Conservation (phyloP, 768 basidiomycete species). For the Piloderma croceum region DNA sequence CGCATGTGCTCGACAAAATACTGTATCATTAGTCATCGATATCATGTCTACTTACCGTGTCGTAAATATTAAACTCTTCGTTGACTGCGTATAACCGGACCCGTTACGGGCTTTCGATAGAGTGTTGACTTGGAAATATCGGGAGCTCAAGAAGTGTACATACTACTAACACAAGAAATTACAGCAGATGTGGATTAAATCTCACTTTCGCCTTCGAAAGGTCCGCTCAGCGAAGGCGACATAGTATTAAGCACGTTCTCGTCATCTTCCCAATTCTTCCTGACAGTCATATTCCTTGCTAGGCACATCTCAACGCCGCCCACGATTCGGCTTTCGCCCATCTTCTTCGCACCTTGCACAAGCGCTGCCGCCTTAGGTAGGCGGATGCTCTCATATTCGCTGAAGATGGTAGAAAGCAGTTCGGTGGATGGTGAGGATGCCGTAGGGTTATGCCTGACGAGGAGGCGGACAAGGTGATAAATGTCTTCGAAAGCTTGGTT, state of each 20-base stretch:
- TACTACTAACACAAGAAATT: too few relatives aligned
- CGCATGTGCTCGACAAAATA: constrained; percentile 1
- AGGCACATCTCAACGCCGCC: constrained; percentile 19
- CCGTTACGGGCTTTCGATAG: too few relatives aligned
- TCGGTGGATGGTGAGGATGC: constrained; percentile 21
- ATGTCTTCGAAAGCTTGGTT: constrained; percentile 42
- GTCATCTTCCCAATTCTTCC: background rate
- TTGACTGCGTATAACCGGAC: too few relatives aligned
- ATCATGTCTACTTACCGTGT: too few relatives aligned
- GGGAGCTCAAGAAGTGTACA: too few relatives aligned
- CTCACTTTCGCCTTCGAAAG: too few relatives aligned
- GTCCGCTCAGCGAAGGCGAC: too few relatives aligned
- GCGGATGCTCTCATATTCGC: constrained; percentile 29
- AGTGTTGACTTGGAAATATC: too few relatives aligned
- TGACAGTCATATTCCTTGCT: background rate
- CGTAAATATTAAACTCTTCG: too few relatives aligned
- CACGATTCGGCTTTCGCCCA: constrained; percentile 32
- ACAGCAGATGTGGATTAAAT: too few relatives aligned
- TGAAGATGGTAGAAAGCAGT: constrained; percentile 26
- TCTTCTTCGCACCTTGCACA: constrained; percentile 29
- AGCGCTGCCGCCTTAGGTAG: constrained; percentile 31
- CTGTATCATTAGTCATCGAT: too few relatives aligned
- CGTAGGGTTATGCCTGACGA: constrained; percentile 26
- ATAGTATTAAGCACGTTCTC: too few relatives aligned
- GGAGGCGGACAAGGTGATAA: constrained; percentile 29